These are phyloP conservation scores for Saussurea involucrata DNA, from an alignment of 129 eudicot species.

Conservation along the genomic window DNA sequence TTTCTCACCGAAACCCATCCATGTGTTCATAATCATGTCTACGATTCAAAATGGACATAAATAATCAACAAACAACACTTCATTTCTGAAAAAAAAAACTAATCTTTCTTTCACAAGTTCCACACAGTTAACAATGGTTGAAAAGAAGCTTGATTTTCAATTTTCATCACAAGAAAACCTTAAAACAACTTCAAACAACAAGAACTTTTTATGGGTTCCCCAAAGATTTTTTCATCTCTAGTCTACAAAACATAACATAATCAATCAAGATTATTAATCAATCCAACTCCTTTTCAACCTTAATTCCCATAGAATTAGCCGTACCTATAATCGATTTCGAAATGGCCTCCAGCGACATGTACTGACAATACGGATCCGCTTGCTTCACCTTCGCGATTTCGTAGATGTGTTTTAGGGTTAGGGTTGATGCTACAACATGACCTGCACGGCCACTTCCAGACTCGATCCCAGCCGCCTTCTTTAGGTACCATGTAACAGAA, in stretches of 20 bases:
- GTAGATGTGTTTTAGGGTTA: slow-evolving; percentile 66
- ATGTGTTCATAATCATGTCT: neutral
- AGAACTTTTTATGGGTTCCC: neutral
- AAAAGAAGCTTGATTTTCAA: neutral
- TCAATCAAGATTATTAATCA: slow-evolving; percentile 19
- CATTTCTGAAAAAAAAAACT: neutral
- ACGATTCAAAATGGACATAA: neutral
- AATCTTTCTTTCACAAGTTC: neutral
- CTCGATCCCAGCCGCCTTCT: slow-evolving; percentile 80
- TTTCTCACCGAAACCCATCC: no score
- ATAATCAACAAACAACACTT: neutral
- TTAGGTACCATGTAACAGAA: slow-evolving; percentile 71
- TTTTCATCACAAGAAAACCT: neutral
- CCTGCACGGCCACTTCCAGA: slow-evolving; percentile 62
- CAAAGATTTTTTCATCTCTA: neutral
- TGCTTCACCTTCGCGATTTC: slow-evolving; percentile 87
- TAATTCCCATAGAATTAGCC: slow-evolving; percentile 78
- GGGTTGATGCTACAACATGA: slow-evolving; percentile 56
- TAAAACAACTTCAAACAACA: slow-evolving; percentile 5
- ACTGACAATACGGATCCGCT: slow-evolving; percentile 61
- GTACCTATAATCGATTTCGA: slow-evolving; percentile 77
- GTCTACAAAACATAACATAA: slow-evolving; percentile 12
- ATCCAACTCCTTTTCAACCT: slow-evolving; percentile 68
- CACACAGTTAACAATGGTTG: neutral
- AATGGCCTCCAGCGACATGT: slow-evolving; percentile 68